Conservation (phyloP, 768 basidiomycete genomes). For the Boletus subparvulus region DNA sequence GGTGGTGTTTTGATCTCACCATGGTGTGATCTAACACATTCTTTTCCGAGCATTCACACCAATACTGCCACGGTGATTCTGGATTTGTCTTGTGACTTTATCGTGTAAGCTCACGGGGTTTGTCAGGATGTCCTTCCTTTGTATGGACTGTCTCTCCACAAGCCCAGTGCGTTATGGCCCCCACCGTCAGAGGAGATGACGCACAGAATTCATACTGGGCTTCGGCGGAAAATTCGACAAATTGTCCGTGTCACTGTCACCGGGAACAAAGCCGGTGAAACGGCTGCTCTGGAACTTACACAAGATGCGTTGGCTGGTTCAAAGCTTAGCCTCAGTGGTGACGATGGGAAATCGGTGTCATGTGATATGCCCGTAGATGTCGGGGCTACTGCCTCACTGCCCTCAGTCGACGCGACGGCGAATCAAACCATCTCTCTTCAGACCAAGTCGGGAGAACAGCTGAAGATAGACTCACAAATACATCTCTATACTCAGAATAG, state of each 20-base stretch:
- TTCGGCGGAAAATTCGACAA: constrained; percentile 62
- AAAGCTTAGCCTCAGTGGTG: constrained; percentile 9
- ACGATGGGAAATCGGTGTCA: constrained; percentile 16
- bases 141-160: constrained; percentile 76
- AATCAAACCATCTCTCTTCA: constrained; percentile 47
- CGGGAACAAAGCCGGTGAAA: constrained; percentile 7
- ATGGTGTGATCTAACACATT: constrained; percentile 93
- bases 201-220: constrained; percentile 50
- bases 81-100: not conserved
- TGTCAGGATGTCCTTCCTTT: constrained; percentile 73
- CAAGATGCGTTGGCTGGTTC: constrained; percentile 7
- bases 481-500: constrained; percentile 87
- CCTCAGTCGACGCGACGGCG: constrained; percentile 35
- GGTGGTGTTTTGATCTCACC: constrained; percentile 90
- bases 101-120: not conserved
- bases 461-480: constrained; percentile 66
- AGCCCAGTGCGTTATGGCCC: constrained; percentile 77
- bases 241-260: constrained; percentile 41
- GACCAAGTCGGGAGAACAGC: constrained; percentile 48
- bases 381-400: constrained; percentile 47
- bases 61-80: constrained; percentile 77
- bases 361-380: constrained; percentile 43
- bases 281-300: not conserved
- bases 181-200: constrained; percentile 69
- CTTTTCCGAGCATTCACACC: constrained; percentile 82